These are phyloP conservation scores for Penicillium janthinellum DNA, from an alignment of 2,329 filamentous ascomycete genomes.

Conservation along the genomic window DNA sequence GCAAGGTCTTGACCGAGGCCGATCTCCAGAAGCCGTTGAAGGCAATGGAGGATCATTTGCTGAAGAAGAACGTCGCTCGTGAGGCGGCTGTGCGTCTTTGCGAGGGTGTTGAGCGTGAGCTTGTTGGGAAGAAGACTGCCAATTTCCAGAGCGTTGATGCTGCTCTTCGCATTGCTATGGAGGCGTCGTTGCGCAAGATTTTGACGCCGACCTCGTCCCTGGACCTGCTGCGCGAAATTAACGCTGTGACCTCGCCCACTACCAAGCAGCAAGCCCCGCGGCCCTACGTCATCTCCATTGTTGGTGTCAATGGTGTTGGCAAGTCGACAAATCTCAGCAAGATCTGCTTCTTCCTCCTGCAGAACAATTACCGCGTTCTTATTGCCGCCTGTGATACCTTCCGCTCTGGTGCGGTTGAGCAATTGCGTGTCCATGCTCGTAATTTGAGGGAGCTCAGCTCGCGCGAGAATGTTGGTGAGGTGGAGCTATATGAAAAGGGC, in stretches of 20 bases:
- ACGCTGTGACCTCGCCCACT: conserved; percentile 70
- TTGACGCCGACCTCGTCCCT: conserved; percentile 93
- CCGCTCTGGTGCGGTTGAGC: conserved; percentile 94
- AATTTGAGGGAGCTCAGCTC: conserved; percentile 87
- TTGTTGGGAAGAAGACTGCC: conserved; percentile 86
- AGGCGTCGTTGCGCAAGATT: conserved; percentile 90
- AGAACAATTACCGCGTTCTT: conserved; percentile 95
- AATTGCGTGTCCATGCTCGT: conserved; percentile 90
- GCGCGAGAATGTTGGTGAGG: conserved; percentile 75
- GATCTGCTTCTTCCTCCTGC: conserved; percentile 95
- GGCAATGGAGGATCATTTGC: conserved; percentile 90
- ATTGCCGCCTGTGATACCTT: conserved; percentile 96
- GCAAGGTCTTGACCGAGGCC: conserved; percentile 84
- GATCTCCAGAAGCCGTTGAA: conserved; percentile 92
- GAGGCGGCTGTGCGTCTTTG: conserved; percentile 91
- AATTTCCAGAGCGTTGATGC: conserved; percentile 87
- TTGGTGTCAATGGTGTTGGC: conserved; percentile 96
- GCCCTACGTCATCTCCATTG: conserved; percentile 96
- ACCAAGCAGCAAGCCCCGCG: conserved; percentile 66
- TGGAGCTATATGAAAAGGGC: conserved; percentile 94
- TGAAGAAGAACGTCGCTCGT: conserved; percentile 94
- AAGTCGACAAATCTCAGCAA: conserved; percentile 98
- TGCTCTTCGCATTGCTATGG: conserved; percentile 83
- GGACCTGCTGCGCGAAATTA: conserved; percentile 91
- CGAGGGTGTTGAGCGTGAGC: conserved; percentile 84